A percentile compares a stretch with the other conserved stretches of the same genome.
Conservation (phyloP, 129 eudicot species). For the Mikania micrantha region DNA sequence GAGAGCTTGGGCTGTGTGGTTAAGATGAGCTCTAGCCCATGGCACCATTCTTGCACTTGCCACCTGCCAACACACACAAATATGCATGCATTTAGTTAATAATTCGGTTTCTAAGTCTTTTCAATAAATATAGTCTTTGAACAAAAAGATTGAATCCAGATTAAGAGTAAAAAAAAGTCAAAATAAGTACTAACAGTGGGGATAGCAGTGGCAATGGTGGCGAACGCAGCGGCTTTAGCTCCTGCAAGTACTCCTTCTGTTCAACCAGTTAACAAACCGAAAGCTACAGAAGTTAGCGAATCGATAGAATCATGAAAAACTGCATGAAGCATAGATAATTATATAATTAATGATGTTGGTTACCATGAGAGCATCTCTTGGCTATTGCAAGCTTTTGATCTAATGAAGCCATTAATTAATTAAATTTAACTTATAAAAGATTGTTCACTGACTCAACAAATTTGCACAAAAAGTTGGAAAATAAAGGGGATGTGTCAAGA, state of each 20-base stretch:
- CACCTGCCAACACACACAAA: constrained; percentile 30
- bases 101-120: neutral
- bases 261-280: neutral
- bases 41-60: constrained; percentile 90
- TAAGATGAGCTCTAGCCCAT: constrained; percentile 86
- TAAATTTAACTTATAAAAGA: neutral
- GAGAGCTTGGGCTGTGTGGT: constrained; percentile 91
- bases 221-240: constrained; percentile 74
- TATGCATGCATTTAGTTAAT: neutral
- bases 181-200: constrained; percentile 49
- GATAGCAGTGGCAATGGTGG: constrained; percentile 75
- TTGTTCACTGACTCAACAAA: no score
- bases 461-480: no score
- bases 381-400: constrained; percentile 81
- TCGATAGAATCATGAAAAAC: neutral
- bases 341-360: neutral
- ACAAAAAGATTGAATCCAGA: neutral
- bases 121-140: neutral
- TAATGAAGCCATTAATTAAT: constrained; percentile 30
- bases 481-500: neutral
- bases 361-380: constrained; percentile 75
- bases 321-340: neutral
- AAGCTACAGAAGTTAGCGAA: neutral
- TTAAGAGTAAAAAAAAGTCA: neutral
- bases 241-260: constrained; percentile 79